Percentiles rank a stretch among this genome's conserved stretches.
These are phyloP conservation scores for Grosmannia clavigera DNA, from an alignment of 2,329 filamentous ascomycete genomes.

Conservation along the genomic window DNA sequence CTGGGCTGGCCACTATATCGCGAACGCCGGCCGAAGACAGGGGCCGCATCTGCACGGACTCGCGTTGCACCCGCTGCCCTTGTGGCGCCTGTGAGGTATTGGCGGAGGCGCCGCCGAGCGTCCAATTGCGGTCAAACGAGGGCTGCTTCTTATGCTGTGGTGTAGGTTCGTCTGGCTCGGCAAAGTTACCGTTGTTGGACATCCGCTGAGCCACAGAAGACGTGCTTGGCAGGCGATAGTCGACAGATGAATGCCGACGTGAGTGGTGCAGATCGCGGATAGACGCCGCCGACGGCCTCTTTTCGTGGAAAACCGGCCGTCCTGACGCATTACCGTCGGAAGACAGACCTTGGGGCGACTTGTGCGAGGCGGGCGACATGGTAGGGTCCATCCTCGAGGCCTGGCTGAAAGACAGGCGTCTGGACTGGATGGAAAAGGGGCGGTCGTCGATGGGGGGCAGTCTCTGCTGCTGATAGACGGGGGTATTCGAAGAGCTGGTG, in stretches of 20 bases:
- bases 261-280: constrained; percentile 74
- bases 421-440: constrained; percentile 32
- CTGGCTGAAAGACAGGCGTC: constrained; percentile 36
- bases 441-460: constrained; percentile 29
- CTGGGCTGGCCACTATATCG: constrained; percentile 27
- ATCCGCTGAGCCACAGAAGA: constrained; percentile 29
- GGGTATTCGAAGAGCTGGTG: constrained; percentile 38
- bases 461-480: constrained; percentile 27
- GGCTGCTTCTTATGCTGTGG: constrained; percentile 42
- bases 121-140: constrained; percentile 61
- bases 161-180: constrained; percentile 20
- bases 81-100: constrained; percentile 14
- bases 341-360: constrained; percentile 18
- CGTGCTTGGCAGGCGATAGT: constrained; percentile 41
- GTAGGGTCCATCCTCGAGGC: constrained; percentile 32
- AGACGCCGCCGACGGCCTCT: constrained; percentile 67
- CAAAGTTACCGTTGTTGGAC: constrained; percentile 29
- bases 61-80: not conserved
- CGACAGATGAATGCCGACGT: constrained; percentile 77
- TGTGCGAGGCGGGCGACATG: constrained; percentile 26
- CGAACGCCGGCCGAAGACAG: constrained; percentile 40
- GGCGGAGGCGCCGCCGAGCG: constrained; percentile 39
- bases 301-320: constrained; percentile 28
- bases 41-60: constrained; percentile 24
- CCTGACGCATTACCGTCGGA: constrained; percentile 28